These are phyloP conservation scores for Jaapia argillacea DNA, from an alignment of 768 basidiomycete species.

Conservation along the genomic window DNA sequence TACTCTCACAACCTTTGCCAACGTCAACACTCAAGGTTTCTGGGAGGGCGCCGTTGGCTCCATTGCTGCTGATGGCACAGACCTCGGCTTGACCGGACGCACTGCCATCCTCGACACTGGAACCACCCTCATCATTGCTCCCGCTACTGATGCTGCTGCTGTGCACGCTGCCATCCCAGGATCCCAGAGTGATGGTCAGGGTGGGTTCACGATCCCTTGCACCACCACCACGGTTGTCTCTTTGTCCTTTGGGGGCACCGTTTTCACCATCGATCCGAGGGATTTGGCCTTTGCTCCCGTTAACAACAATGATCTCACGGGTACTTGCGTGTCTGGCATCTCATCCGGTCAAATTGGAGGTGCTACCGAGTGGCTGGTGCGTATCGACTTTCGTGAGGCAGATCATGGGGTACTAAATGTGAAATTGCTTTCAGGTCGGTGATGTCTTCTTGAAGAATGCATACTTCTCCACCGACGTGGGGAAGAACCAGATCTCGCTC, in stretches of 20 bases:
- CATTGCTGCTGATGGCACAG: conserved; percentile 46
- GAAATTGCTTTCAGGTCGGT: conserved; percentile 34
- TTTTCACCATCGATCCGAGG: conserved; percentile 54
- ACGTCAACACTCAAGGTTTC: conserved; percentile 62
- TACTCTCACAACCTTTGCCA: conserved; percentile 49
- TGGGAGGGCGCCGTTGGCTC: conserved; percentile 67
- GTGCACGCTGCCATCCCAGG: conserved; percentile 51
- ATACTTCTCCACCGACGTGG: conserved; percentile 57
- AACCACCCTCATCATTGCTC: conserved; percentile 34
- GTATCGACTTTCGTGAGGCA: conserved; percentile 12
- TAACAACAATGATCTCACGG: conserved; percentile 36
- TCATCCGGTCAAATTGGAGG: conserved; percentile 49
- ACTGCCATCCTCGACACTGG: conserved; percentile 57
- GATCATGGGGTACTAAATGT: not conserved
- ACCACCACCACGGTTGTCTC: conserved; percentile 40
- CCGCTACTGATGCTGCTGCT: conserved; percentile 36
- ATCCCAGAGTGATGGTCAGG: conserved; percentile 35
- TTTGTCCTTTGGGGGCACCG: conserved; percentile 45
- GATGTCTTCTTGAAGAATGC: conserved; percentile 75
- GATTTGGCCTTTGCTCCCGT: conserved; percentile 55
- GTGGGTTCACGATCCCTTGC: conserved; percentile 57
- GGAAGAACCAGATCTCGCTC: conserved; percentile 46
- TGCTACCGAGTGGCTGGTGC: conserved; percentile 57
- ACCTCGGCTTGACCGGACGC: conserved; percentile 42
- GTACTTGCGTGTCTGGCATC: conserved; percentile 67